Base-by-base conservation (phyloP, 2,329 filamentous ascomycete genomes). In the Penicillium thymicola region DNA sequence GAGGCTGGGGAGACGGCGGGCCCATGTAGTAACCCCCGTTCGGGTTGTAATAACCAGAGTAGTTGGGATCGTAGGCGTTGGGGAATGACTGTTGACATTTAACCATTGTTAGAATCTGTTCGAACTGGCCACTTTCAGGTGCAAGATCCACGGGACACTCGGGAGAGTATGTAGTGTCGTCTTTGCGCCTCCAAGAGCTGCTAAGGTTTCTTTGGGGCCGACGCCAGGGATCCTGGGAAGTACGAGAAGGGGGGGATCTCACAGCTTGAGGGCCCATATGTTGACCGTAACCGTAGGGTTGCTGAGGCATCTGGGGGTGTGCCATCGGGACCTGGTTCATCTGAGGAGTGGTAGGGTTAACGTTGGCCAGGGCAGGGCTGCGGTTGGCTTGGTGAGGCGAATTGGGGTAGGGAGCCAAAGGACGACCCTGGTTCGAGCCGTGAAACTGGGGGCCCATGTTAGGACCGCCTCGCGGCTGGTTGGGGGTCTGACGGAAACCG, bases 311-410 rank as follows among this genome's bases (percentile, higher is more conserved):
- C 60, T 83, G 82, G 42, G 83, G 82, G 58, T 82, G 81, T 56
- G 81, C 81, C 73, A 89, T 89, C 47, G 89, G 82, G 73, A 91
- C 86, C 69, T 84, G 83, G 61, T 81, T 82, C 86, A 86, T 86
- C 77, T 88, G 85, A 60, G 89, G 87, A 30, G 87, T 89, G 60
- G 82, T 82, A 56, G 88, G 86, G 66, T 88, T 82, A 36, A 86
- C 85, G 54, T 83, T 83, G 28, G 85, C 77, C 54, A 89, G 78
- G 32, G 86, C 85, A 60, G 89, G 84, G 78, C 88, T 88, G 60
- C 81, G 77, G 69, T 83, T 82, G 53, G 79, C 76, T 62, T 87
- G 82, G 67, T 87, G 85, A 37, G 86, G 87, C 40, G 86, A 89
- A 77, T 86, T 87, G 41, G 82, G 80, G 64, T 81, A 84, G 23